A percentile compares a stretch with the other conserved stretches of the same genome.
phyloP scores from a whole-genome alignment of 2,329 filamentous ascomycete species.

The Ophioceras dolichostomum region DNA sequence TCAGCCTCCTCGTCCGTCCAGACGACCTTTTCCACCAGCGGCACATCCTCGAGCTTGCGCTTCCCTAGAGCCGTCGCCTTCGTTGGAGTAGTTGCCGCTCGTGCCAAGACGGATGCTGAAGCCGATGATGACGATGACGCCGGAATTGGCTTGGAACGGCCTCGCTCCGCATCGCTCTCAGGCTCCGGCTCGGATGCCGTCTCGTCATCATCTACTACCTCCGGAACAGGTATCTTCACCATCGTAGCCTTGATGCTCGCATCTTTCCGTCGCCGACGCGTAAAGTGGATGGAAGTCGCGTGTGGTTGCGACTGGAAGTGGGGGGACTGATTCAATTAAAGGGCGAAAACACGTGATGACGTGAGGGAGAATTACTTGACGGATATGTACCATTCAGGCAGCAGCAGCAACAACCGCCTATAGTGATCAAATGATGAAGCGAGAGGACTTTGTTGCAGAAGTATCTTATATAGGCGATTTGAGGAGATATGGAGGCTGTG shows the following conservation, averaged over 20 bases:
- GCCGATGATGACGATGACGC: neutral
- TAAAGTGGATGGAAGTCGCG: neutral
- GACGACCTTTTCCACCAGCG: constrained; percentile 27
- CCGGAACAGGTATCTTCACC: neutral
- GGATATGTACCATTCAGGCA: too few relatives aligned
- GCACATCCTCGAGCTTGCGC: constrained; percentile 22
- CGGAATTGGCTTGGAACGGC: constrained; percentile 7
- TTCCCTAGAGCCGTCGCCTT: constrained; percentile 13
- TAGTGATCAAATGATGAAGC: too few relatives aligned
- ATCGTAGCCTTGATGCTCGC: neutral
- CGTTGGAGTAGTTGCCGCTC: neutral
- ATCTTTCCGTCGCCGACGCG: too few relatives aligned
- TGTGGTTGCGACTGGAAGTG: neutral
- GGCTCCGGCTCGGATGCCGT: constrained; percentile 3
- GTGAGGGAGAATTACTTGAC: too few relatives aligned
- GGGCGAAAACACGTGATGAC: constrained; percentile 2
- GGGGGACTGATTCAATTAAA: neutral
- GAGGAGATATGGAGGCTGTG: too few relatives aligned
- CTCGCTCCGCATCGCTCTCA: neutral
- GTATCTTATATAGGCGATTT: too few relatives aligned
- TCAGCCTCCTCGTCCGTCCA: constrained; percentile 49
- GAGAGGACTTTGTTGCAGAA: too few relatives aligned
- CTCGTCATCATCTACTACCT: constrained; percentile 4
- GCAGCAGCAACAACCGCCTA: too few relatives aligned
- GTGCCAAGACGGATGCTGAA: neutral